Evolutionary conservation across 2,329 filamentous ascomycete genomes (phyloP), one percentile per base, ranked within the genome.

Genomic region (Monilinia laxa): DNA sequence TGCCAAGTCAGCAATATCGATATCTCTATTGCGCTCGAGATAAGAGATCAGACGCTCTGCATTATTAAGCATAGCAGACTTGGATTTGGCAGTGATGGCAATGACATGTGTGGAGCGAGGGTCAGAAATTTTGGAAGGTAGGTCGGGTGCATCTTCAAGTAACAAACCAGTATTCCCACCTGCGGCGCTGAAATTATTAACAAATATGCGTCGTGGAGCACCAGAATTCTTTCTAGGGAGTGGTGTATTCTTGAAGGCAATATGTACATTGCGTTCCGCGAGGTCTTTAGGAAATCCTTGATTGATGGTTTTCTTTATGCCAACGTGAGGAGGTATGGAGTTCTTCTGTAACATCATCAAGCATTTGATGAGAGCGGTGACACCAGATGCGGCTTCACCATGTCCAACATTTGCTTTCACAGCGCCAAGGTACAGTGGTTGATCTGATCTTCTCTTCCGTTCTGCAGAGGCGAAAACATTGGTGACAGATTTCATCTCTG

Each of bases 401-500:
- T 79, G 77, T 40, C 77, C 77, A 18, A 78, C 68, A 66, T 77
- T 78, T 25, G 75, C 73, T 65, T 78, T 79, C 12, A 77, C 67
- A n/a, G 75, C 71, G 18, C 75, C 75, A n/a, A 76, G 68, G 78
- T 35, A 83, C 81, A 91, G 78, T 0, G 86, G 84, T 38, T 81
- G 72, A 16, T 79, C 64, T 23, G 56, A 3, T 55, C 64, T 66
- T 35, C 64, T 54, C 64, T 66, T 66, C 40, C 56, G 56, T 16
- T 62, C 57, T 54, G 64, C 35, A 1, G 56, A 45, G 11, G 64
- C 64, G 71, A 89, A 90, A 25, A 84, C 81, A 59, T 85, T 83
- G 51, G 87, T 86, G 59, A 96, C 90, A 0, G 89, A 92, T 0
- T 86, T 82, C 89, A 94, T 93, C 76, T 97, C 93, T 4, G 87